Evolutionary conservation across 768 basidiomycete species (phyloP).

Genomic region (Suillus subaureus): DNA sequence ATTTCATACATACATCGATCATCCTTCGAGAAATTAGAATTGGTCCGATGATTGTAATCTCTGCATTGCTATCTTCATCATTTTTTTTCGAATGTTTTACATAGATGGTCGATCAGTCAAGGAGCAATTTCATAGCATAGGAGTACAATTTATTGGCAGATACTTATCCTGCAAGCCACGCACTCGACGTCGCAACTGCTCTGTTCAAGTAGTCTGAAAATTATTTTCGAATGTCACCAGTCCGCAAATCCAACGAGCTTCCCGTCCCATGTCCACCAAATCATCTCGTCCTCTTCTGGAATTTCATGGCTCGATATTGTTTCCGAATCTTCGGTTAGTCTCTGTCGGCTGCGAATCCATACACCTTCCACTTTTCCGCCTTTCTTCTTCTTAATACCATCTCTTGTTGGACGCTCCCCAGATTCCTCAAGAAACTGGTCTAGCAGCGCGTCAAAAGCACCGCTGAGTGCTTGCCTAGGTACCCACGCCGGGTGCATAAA

Average conservation of each 20-base stretch:
- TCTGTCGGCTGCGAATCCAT: slow-evolving; percentile 37
- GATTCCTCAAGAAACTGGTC: slow-evolving; percentile 37
- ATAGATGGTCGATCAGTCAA: not conserved
- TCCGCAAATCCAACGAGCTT: slow-evolving; percentile 50
- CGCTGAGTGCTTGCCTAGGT: slow-evolving; percentile 45
- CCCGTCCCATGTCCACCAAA: slow-evolving; percentile 58
- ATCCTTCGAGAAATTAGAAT: not conserved
- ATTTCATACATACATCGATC: not conserved
- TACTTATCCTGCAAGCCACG: not conserved
- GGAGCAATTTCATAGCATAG: not conserved
- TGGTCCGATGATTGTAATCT: not conserved
- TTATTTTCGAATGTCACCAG: slow-evolving; percentile 33
- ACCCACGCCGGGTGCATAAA: slow-evolving; percentile 50
- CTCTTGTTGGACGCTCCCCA: slow-evolving; percentile 13
- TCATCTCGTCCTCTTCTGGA: slow-evolving; percentile 47
- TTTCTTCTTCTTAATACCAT: slow-evolving; percentile 31
- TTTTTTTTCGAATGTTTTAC: not conserved
- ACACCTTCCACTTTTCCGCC: slow-evolving; percentile 39
- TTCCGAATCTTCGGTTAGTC: slow-evolving; percentile 6
- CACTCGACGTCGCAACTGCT: not conserved
- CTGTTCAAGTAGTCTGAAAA: not conserved
- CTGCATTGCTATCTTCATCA: not conserved
- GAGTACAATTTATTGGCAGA: not conserved
- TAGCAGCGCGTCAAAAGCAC: slow-evolving; percentile 39
- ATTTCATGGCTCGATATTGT: slow-evolving; percentile 17